Evolutionary conservation across 2,329 filamentous ascomycete genomes (phyloP), one percentile per base, ranked within the genome.

Genomic region (Exophiala calicioides): DNA sequence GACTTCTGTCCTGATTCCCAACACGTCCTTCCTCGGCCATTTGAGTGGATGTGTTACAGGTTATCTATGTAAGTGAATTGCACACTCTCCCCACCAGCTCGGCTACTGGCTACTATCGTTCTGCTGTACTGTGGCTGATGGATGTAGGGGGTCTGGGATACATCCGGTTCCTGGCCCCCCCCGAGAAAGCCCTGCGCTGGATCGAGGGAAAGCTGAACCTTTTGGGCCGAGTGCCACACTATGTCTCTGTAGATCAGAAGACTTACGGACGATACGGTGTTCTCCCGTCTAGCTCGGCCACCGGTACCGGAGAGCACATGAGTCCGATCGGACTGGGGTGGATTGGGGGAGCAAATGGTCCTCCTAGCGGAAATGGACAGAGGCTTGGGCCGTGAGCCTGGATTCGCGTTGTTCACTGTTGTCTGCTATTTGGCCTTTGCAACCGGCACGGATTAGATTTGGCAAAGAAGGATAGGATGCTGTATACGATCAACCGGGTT

Each of bases 191-290:
- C 20, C 74, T 97, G 45, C 80, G 90, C 56, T 97, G 86, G 83
- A 78, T 96, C 44, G 93, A 98, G 70, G 81, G 80, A 13, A 94
- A 91, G 65, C 72, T 97, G 50, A 93, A 95, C 62, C 76, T 97
- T 7, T 75, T 95, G 16, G 87, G 83, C 15, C 78, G 89, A 49
- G 70, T 97, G 19, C 91, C 91, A 33, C 88, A 95, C 68, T 97
- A 95, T 62, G 86, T 97, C 36, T 94, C 88, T 46, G 84, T 96
- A 12, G 91, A 97, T 62, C 90, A 95, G 68, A 96, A 95, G 76
- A 95, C 88, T 4, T 95, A 91, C 62, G 91, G 91, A 5, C 79
- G 91, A 42, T 96, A 95, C 60, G 91, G 91, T 2, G 86, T 96
- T 10, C 72, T 97, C 46, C 91, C 90, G 2, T 44, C 51, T 5